A percentile compares a stretch with the other conserved stretches of the same genome.
Conservation (phyloP, 257 asterid species). For the Paulownia fortunei region DNA sequence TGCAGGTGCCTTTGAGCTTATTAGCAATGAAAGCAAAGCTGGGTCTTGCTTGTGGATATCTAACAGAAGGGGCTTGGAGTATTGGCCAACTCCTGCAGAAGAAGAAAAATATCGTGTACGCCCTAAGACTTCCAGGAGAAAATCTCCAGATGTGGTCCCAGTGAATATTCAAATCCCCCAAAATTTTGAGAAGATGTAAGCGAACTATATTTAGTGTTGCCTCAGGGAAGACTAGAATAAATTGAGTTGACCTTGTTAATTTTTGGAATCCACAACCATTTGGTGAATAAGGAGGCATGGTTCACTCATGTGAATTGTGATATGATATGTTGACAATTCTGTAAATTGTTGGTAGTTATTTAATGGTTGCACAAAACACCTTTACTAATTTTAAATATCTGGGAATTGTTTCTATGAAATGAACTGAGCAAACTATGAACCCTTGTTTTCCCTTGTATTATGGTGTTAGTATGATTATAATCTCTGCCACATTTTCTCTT, state of each 20-base stretch:
- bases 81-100: constrained; percentile 93
- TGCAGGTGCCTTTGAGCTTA: constrained; percentile 88
- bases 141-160: constrained; percentile 48
- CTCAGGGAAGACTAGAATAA: constrained; percentile 13
- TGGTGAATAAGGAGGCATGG: constrained; percentile 5
- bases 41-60: constrained; percentile 95
- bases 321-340: neutral
- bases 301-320: neutral
- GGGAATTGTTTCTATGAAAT: constrained; percentile 10
- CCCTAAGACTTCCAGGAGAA: constrained; percentile 46
- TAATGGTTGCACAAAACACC: neutral
- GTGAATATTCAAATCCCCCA: constrained; percentile 68
- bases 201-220: neutral
- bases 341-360: neutral
- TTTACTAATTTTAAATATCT: constrained; percentile 8
- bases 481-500: neutral
- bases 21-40: constrained; percentile 82
- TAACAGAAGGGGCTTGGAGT: constrained; percentile 82
- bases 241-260: neutral
- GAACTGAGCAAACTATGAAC: constrained; percentile 11
- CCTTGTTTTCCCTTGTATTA: neutral
- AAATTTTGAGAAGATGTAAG: constrained; percentile 88
- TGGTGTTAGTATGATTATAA: neutral
- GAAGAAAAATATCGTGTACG: constrained; percentile 67
- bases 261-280: constrained; percentile 19